phyloP scores from a whole-genome alignment of 202 grass and related monocot genomes.

The Schoenoplectus triqueter region DNA sequence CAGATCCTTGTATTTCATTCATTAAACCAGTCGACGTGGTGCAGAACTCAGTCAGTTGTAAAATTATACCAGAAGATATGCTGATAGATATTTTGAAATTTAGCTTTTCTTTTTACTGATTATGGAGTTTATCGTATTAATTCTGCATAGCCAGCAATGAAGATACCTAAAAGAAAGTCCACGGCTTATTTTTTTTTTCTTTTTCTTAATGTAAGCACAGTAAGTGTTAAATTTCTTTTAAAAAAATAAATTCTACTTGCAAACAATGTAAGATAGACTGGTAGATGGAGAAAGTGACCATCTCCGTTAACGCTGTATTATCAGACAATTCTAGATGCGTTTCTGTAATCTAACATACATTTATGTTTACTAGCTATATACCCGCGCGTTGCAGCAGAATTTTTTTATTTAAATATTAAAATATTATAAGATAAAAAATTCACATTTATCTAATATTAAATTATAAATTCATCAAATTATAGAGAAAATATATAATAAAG shows the following conservation, averaged over 20 bases:
- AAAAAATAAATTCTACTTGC: neutral
- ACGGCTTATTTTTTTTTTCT: neutral
- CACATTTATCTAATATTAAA: no score
- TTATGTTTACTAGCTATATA: no score
- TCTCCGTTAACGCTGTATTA: neutral
- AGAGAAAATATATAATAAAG: no score
- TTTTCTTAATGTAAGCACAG: neutral
- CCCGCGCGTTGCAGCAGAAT: no score
- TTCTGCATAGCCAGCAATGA: constrained; percentile 33
- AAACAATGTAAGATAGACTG: neutral
- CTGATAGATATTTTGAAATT: constrained; percentile 11
- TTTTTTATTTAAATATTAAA: no score
- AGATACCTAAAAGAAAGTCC: constrained; percentile 9
- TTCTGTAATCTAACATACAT: neutral
- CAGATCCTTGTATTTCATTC: constrained; percentile 28
- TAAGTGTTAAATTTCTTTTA: neutral
- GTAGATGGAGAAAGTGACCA: neutral
- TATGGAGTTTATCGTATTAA: constrained; percentile 26
- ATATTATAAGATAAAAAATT: no score
- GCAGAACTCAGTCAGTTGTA: neutral
- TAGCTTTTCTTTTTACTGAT: constrained; percentile 3
- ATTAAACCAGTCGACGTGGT: constrained; percentile 22
- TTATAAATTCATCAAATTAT: no score
- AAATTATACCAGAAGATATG: neutral
- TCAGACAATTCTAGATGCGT: neutral